Evolutionary conservation across 2,329 filamentous ascomycete species (phyloP), one percentile per base, ranked within the genome.

Genomic region (Hysterium pulicare): DNA sequence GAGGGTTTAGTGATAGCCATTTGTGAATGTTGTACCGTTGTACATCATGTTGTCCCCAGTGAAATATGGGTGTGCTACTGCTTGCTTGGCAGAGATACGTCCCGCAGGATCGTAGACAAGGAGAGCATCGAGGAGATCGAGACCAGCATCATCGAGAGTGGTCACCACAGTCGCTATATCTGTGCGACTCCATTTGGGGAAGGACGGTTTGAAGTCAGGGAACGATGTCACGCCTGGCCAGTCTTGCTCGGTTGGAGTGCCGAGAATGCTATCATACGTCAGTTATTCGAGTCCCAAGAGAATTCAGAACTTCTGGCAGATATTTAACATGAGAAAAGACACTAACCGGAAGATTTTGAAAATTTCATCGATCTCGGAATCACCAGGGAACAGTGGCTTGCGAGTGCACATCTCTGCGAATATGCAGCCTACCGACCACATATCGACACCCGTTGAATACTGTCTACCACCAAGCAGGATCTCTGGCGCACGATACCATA

Each of bases 371-470:
- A 94, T 94, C 64, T 94, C 88, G 4, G 87, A 93, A 65, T 95
- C 90, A 45, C 90, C 90, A 10, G 90, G 89, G 74, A 95, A 95
- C 33, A 95, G 76, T 4, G 90, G 89, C 71, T 94, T 95, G 59
- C 88, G 82, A 2, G 90, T 95, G 70, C 88, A 94, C 90, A 95
- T 95, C 70, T 95, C 90, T 8, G 90, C 90, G 67, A 95, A 95
- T 68, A 95, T 95, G 68, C 89, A 93, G 48, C 90, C 90, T 38
- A 90, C 84, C 23, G 87, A 93, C 90, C 90, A 95, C 87, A 95
- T 95, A 62, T 95, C 90, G 32, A 95, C 89, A 44, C 90, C 90
- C 11, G 90, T 95, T 11, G 87, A 93, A 72, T 95, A 95, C 67
- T 95, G 89, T 40, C 90, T 83, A 44, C 90, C 89, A 62, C 90